Base-by-base conservation (phyloP, 2,329 filamentous ascomycete species). In the Fusarium ramigenum region DNA sequence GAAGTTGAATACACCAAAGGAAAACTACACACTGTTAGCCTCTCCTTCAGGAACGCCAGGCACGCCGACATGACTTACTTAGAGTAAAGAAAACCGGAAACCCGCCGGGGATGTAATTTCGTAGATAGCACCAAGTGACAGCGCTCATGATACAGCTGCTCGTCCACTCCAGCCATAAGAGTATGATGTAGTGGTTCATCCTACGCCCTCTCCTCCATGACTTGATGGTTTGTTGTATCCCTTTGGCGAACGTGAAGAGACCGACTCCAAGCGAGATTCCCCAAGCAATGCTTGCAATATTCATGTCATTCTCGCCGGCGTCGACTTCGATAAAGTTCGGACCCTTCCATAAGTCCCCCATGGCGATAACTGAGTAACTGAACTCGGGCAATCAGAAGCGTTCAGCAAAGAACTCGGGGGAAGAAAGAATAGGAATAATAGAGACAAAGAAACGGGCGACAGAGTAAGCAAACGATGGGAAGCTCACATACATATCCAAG, bases 1-100 rank as follows among this genome's bases (percentile, higher is more conserved):
- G 87, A 30, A 88, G 83, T 68, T 86, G 82, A 10, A 85, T 77
- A 19, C 79, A 79, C 85, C 85, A 85, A 10, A 79, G 70, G 16
- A 75, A 60, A 23, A 78, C 77, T 78, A 8, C 3, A 21, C 7
- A 18, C 1, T 6, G 9, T 75, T 37, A 75, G 70, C 2, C 7
- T 16, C 23, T 21, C 7, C n/a, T n/a, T n/a, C n/a, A n/a, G n/a
- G n/a, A n/a, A n/a, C n/a, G n/a, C n/a, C n/a, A n/a, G n/a, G n/a
- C n/a, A n/a, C n/a, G n/a, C n/a, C n/a, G n/a, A n/a, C n/a, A n/a
- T n/a, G n/a, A 34, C 30, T 7, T 67, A 79, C 77, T 73, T 11
- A 78, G 14, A 16, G 46, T 28, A 34, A 79, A 78, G 63, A 77
- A 79, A 21, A 76, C 66, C 4, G 66, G 66, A 39, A 79, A 79